Evolutionary conservation across 257 asterid genomes (phyloP), one percentile per base, ranked within the genome.

Genomic region (Solanum chiquidenum): DNA sequence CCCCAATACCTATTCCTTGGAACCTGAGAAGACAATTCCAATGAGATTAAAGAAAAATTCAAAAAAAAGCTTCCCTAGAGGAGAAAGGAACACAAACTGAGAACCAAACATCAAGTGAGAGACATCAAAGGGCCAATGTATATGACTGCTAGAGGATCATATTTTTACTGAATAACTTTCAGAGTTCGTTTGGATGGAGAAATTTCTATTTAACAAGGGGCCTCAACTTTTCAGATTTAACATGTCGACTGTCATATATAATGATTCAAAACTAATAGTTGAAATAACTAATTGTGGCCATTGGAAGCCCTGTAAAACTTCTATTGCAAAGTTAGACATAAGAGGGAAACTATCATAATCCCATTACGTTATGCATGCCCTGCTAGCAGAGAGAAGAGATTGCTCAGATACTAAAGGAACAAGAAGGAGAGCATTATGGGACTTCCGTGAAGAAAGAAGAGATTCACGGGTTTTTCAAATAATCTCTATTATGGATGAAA

Each of bases 1-100:
- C 99, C 98, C 99, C 99, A 97, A 90, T 97, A 97, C 44, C 99
- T 93, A 74, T 96, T 96, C 89, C 99, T 94, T 12, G 98, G 98
- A 85, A 94, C 98, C 99, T 97, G 94, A 58, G 91, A 90, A 83
- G 84, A 82, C 38, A 88, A 85, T 84, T 88, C 71, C 87, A 86
- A 77, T 62, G 52, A 33, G 86, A n/a, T 14, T 6, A 72, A 55
- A 27, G 83, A 90, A 46, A 87, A 86, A 79, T 38, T 55, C 5
- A 87, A 27, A 83, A 68, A 49, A 37, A 31, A 3, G 35, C 2
- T 21, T 86, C 3, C 71, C 62, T 31, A 2, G 27, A 23, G 7
- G 7, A 86, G 44, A 86, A 73, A 86, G 44, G 13, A 52, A 73
- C 31, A 49, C 58, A 86, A 20, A 73, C 80, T 5, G 33, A 86